Evolutionary conservation across 108 stramenopile species (phyloP).

Genomic region (Cylindrotheca closterium): DNA sequence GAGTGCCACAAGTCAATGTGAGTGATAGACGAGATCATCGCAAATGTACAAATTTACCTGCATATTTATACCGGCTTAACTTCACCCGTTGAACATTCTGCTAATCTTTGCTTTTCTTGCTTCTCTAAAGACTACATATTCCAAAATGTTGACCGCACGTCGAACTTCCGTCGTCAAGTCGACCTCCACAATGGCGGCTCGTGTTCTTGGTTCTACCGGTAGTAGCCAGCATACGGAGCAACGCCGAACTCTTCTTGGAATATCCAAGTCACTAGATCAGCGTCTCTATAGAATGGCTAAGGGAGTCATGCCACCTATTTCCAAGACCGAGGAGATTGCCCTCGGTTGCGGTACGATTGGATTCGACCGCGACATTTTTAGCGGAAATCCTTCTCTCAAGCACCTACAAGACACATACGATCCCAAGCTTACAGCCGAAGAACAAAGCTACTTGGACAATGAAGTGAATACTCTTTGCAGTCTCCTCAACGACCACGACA

Average conservation of each 20-base stretch:
- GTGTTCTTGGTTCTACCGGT: slow-evolving; percentile 7
- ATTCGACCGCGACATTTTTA: slow-evolving; percentile 96
- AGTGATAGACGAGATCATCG: no score
- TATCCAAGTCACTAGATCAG: slow-evolving; percentile 78
- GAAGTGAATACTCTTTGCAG: slow-evolving; percentile 88
- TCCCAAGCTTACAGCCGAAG: slow-evolving; percentile 70
- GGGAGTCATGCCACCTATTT: slow-evolving; percentile 92
- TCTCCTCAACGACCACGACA: slow-evolving; percentile 92
- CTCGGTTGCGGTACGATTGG: slow-evolving; percentile 96
- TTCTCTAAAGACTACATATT: neutral
- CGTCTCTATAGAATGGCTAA: slow-evolving; percentile 83
- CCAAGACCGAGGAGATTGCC: slow-evolving; percentile 95
- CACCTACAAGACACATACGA: slow-evolving; percentile 89
- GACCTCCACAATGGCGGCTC: slow-evolving; percentile 9
- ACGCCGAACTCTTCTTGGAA: slow-evolving; percentile 65
- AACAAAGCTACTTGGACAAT: slow-evolving; percentile 85
- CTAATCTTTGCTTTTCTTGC: neutral
- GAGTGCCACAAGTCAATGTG: no score
- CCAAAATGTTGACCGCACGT: slow-evolving; percentile 19
- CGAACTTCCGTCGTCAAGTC: slow-evolving; percentile 3
- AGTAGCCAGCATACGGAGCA: slow-evolving; percentile 22
- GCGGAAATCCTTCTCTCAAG: slow-evolving; percentile 87
- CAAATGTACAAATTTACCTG: no score
- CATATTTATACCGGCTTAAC: no score
- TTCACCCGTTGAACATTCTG: no score